These are phyloP conservation scores for Aspergillus leporis DNA, from an alignment of 495 filamentous ascomycete species.

Conservation along the genomic window DNA sequence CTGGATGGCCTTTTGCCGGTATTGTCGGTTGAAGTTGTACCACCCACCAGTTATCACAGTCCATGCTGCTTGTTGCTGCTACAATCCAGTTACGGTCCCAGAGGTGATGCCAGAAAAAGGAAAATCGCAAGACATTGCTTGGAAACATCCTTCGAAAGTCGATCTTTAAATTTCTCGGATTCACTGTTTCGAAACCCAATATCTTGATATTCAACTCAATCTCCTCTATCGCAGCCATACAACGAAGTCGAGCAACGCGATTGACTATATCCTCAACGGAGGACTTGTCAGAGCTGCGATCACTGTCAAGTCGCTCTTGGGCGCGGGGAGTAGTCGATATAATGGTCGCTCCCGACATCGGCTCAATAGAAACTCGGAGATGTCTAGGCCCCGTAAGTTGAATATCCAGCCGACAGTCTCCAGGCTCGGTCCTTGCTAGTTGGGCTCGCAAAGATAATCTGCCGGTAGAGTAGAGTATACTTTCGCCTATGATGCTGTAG, in stretches of 20 bases:
- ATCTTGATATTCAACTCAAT: slow-evolving; percentile 59
- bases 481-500: slow-evolving; percentile 53
- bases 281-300: slow-evolving; percentile 40
- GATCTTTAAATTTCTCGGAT: slow-evolving; percentile 54
- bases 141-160: slow-evolving; percentile 63
- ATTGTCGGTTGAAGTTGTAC: slow-evolving; percentile 50
- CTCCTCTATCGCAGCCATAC: slow-evolving; percentile 58
- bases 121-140: slow-evolving; percentile 54
- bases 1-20: slow-evolving; percentile 10
- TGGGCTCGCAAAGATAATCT: slow-evolving; percentile 55
- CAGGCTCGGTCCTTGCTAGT: slow-evolving; percentile 58
- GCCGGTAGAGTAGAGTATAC: slow-evolving; percentile 57
- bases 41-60: slow-evolving; percentile 77
- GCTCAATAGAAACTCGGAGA: slow-evolving; percentile 66
- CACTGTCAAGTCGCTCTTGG: slow-evolving; percentile 49
- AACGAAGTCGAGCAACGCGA: slow-evolving; percentile 59
- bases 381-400: slow-evolving; percentile 62
- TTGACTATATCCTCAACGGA: slow-evolving; percentile 53
- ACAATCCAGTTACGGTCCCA: slow-evolving; percentile 71
- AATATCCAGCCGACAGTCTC: slow-evolving; percentile 64
- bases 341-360: slow-evolving; percentile 50
- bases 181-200: slow-evolving; percentile 61
- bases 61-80: slow-evolving; percentile 66
- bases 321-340: slow-evolving; percentile 39
- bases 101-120: slow-evolving; percentile 62